Percentiles rank a stretch among this genome's conserved stretches.
phyloP scores from a whole-genome alignment of 1,284 basidiomycete species.

The Moniliella sp. region DNA sequence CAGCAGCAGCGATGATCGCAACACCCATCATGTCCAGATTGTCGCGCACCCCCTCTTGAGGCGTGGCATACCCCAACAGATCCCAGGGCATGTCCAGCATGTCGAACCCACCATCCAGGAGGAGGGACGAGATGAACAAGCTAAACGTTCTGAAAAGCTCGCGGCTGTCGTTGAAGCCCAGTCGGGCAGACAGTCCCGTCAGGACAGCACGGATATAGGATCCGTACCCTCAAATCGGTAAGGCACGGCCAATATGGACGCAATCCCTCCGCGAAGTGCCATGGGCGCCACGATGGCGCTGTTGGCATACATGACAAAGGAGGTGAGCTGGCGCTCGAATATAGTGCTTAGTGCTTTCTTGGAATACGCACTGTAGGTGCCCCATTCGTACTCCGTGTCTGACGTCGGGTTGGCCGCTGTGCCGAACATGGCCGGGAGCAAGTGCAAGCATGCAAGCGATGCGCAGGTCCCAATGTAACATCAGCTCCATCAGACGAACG shows the following conservation, averaged over 20 bases:
- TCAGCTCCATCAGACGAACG: background rate
- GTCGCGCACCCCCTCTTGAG: slow-evolving; percentile 18
- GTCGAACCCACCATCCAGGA: no score
- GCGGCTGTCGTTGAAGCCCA: slow-evolving; percentile 49
- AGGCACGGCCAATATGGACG: slow-evolving; percentile 55
- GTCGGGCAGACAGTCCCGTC: slow-evolving; percentile 43
- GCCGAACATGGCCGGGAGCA: slow-evolving; percentile 6
- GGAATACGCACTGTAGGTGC: slow-evolving; percentile 23
- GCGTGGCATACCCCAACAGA: slow-evolving; percentile 50
- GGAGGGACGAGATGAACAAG: no score
- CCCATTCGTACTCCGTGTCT: slow-evolving; percentile 49
- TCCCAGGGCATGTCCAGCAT: slow-evolving; percentile 48
- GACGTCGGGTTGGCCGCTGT: slow-evolving; percentile 61
- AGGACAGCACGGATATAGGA: slow-evolving; percentile 49
- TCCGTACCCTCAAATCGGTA: slow-evolving; percentile 36
- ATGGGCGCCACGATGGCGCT: slow-evolving; percentile 59
- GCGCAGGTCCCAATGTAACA: background rate
- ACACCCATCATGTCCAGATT: slow-evolving; percentile 8
- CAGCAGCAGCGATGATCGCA: slow-evolving; percentile 6
- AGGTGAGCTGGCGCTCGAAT: slow-evolving; percentile 45
- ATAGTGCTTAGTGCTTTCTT: slow-evolving; percentile 7
- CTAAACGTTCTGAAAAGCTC: slow-evolving; percentile 57
- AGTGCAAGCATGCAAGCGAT: background rate
- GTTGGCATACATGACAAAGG: slow-evolving; percentile 58
- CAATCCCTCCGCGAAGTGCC: slow-evolving; percentile 63